Evolutionary conservation across 257 asterid genomes (phyloP).

Genomic region (Phtheirospermum japonicum): DNA sequence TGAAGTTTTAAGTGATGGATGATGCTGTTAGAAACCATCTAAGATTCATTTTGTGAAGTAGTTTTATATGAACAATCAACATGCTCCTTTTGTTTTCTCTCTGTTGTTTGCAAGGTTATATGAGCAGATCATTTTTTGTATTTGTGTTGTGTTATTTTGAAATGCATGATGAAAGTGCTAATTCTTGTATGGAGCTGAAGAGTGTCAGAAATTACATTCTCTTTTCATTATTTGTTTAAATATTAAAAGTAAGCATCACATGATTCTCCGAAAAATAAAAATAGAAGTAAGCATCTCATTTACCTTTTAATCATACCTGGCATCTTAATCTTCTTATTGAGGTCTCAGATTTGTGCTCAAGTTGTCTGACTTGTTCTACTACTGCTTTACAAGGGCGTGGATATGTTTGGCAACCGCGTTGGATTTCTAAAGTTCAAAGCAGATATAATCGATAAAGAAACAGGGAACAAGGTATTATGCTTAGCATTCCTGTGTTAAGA

Average conservation of each 20-base stretch:
- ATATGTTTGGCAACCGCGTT: slow-evolving; percentile 92
- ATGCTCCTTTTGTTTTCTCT: not conserved
- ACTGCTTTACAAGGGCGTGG: slow-evolving; percentile 60
- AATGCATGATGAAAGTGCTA: slow-evolving; percentile 4
- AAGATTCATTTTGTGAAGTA: not conserved
- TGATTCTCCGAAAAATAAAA: not conserved
- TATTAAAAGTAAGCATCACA: not conserved
- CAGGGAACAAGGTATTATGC: slow-evolving; percentile 75
- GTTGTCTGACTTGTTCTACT: slow-evolving; percentile 25
- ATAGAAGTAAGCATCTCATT: not conserved
- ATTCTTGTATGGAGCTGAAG: slow-evolving; percentile 8
- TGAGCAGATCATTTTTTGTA: slow-evolving; percentile 5
- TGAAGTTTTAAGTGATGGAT: slow-evolving; percentile 4
- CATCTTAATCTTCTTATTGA: slow-evolving; percentile 4
- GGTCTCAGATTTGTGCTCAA: not conserved
- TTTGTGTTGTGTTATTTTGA: slow-evolving; percentile 21
- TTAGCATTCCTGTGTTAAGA: slow-evolving; percentile 12
- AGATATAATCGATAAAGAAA: slow-evolving; percentile 67
- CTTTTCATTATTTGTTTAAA: not conserved
- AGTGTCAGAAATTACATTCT: slow-evolving; percentile 4
- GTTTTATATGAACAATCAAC: not conserved
- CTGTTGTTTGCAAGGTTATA: not conserved
- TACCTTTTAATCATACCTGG: not conserved
- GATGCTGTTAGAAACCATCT: slow-evolving; percentile 2
- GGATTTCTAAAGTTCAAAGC: slow-evolving; percentile 94